These are phyloP conservation scores for Pleoardoris graminearum DNA, from an alignment of 2,329 filamentous ascomycete genomes.

Conservation along the genomic window DNA sequence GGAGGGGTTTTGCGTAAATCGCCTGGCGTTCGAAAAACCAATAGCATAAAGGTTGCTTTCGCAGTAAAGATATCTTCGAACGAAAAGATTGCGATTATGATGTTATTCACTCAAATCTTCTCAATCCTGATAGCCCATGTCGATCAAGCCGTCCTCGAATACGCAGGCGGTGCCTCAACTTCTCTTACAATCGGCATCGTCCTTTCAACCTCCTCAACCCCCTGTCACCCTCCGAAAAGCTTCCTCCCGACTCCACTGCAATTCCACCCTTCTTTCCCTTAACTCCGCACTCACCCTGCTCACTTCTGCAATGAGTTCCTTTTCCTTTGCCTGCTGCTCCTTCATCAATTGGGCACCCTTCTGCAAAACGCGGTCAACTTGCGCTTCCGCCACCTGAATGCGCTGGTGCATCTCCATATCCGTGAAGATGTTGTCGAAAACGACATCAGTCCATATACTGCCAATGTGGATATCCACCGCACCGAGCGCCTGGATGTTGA, in stretches of 20 bases:
- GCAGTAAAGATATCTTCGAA: no score
- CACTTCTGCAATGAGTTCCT: constrained; percentile 27
- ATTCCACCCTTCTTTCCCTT: constrained; percentile 33
- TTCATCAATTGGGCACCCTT: constrained; percentile 41
- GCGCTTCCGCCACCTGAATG: constrained; percentile 51
- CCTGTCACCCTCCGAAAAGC: constrained; percentile 47
- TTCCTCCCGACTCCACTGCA: constrained; percentile 52
- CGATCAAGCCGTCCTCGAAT: background rate
- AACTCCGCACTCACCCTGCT: constrained; percentile 39
- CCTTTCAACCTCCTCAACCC: constrained; percentile 4
- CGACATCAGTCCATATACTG: constrained; percentile 54
- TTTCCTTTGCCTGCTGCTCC: constrained; percentile 35
- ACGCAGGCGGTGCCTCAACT: constrained; percentile 6
- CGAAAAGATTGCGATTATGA: no score
- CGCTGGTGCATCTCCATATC: constrained; percentile 58
- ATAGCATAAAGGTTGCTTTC: no score
- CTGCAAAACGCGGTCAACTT: constrained; percentile 30
- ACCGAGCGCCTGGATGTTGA: constrained; percentile 43
- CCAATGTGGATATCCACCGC: constrained; percentile 52
- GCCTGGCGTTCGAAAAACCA: no score
- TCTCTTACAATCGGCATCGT: background rate
- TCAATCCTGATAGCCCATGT: background rate
- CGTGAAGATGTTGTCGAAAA: constrained; percentile 61
- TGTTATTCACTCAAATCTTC: background rate
- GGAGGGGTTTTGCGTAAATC: background rate